Evolutionary conservation across 1,284 basidiomycete genomes (phyloP).

Genomic region (Rhodotorula mucilaginosa): DNA sequence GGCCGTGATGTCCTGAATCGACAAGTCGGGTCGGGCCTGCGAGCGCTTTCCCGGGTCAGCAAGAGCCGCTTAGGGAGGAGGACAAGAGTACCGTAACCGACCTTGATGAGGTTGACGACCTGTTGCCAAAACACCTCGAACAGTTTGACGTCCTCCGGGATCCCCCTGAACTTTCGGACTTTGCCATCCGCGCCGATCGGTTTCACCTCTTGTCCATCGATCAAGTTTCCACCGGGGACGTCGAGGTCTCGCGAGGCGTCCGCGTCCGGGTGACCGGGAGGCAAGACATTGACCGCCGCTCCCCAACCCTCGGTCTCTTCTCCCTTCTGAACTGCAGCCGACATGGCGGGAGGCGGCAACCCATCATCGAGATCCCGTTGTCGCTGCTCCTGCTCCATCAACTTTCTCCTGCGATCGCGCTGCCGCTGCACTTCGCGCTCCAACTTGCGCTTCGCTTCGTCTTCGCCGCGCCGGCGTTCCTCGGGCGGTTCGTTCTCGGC

Average conservation of each 20-base stretch:
- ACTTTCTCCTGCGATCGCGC: slow-evolving; percentile 36
- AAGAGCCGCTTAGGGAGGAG: too few relatives aligned
- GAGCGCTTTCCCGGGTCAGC: background rate
- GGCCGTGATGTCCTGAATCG: slow-evolving; percentile 91
- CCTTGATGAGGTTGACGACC: slow-evolving; percentile 94
- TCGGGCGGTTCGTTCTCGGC: slow-evolving; percentile 90
- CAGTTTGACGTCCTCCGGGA: slow-evolving; percentile 84
- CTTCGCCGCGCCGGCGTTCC: slow-evolving; percentile 83
- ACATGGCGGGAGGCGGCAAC: slow-evolving; percentile 52
- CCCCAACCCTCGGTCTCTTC: slow-evolving; percentile 38
- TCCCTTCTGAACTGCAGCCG: slow-evolving; percentile 1
- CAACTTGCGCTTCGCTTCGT: slow-evolving; percentile 77
- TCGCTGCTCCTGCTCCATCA: slow-evolving; percentile 51
- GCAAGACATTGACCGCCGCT: slow-evolving; percentile 12
- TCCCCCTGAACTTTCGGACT: slow-evolving; percentile 81
- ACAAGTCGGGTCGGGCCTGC: slow-evolving; percentile 90
- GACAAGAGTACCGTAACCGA: slow-evolving; percentile 44
- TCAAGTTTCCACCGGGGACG: slow-evolving; percentile 30
- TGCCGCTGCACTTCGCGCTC: slow-evolving; percentile 79
- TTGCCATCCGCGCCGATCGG: slow-evolving; percentile 14
- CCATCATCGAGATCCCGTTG: slow-evolving; percentile 48
- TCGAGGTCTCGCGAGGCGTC: slow-evolving; percentile 21
- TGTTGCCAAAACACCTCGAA: slow-evolving; percentile 98
- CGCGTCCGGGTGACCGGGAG: slow-evolving; percentile 9
- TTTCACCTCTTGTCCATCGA: slow-evolving; percentile 15